phyloP scores from a whole-genome alignment of 2,329 filamentous ascomycete species.

The Penicillium sclerotiorum region DNA sequence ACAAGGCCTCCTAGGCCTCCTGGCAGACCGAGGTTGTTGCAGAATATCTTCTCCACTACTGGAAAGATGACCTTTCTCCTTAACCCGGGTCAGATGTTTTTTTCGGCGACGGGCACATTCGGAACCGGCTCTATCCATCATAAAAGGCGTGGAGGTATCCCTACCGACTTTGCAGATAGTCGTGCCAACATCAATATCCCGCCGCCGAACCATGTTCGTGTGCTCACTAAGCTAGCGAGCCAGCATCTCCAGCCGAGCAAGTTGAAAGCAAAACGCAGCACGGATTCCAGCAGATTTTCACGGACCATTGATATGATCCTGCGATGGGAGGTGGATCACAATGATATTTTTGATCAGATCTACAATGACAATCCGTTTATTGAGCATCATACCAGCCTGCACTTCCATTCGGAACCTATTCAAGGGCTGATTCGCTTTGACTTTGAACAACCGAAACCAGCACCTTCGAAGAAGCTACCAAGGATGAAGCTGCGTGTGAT shows the following conservation, averaged over 20 bases:
- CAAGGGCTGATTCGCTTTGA: constrained; percentile 39
- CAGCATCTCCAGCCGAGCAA: constrained; percentile 10
- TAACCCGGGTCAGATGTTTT: constrained; percentile 42
- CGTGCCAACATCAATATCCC: not conserved
- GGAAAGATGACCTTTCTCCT: constrained; percentile 40
- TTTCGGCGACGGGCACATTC: constrained; percentile 48
- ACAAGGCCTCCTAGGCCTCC: not conserved
- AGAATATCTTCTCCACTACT: constrained; percentile 19
- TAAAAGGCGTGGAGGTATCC: not conserved
- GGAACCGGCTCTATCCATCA: constrained; percentile 33
- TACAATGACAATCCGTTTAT: constrained; percentile 36
- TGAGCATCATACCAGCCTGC: constrained; percentile 43
- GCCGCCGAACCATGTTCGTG: constrained; percentile 25
- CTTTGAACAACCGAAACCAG: constrained; percentile 18
- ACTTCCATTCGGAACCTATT: constrained; percentile 36
- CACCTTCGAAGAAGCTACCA: constrained; percentile 2
- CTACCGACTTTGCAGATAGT: not conserved
- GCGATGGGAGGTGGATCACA: constrained; percentile 41
- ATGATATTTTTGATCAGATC: constrained; percentile 30
- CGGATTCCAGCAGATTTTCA: constrained; percentile 12
- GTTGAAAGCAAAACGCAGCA: not conserved
- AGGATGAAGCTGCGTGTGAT: not conserved
- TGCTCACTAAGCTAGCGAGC: constrained; percentile 35
- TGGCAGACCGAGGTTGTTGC: not conserved
- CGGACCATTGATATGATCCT: constrained; percentile 33